A percentile compares a stretch with the other conserved stretches of the same genome.
Evolutionary conservation across 2,329 filamentous ascomycete species (phyloP).

Genomic region (Sclerotinia sclerotiorum): DNA sequence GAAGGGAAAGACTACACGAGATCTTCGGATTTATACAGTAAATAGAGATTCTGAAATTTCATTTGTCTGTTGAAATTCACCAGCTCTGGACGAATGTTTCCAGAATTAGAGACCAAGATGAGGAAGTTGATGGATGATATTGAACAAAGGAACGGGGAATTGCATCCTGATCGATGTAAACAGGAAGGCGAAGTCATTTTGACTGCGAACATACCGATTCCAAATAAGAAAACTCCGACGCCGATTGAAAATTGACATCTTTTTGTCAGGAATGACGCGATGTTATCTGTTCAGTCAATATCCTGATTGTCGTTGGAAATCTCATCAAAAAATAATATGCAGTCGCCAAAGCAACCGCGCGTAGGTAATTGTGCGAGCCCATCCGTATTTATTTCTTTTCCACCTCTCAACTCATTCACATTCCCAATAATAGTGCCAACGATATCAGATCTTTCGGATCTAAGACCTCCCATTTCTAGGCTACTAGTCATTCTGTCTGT

Average conservation of each 20-base stretch:
- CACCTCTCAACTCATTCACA: conserved; percentile 27
- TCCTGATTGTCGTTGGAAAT: conserved; percentile 40
- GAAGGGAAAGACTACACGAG: background rate
- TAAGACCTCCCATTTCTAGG: conserved; percentile 17
- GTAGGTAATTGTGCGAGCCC: conserved; percentile 23
- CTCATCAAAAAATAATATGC: conserved; percentile 33
- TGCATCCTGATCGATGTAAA: background rate
- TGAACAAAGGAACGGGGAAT: background rate
- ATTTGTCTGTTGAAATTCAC: background rate
- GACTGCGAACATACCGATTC: too few species aligned
- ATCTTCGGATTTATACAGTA: background rate
- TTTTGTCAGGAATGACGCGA: conserved; percentile 41
- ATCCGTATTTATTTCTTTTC: conserved; percentile 20
- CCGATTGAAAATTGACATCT: conserved; percentile 47
- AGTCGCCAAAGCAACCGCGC: conserved; percentile 24
- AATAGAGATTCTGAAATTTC: background rate
- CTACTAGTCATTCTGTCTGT: conserved; percentile 30
- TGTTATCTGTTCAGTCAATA: conserved; percentile 45
- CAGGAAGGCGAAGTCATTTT: background rate
- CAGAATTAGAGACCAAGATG: background rate
- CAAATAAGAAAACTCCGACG: too few species aligned
- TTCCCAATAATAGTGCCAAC: conserved; percentile 35
- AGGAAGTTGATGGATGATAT: background rate
- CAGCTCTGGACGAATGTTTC: background rate
- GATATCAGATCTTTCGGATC: conserved; percentile 41